Evolutionary conservation across 2,329 filamentous ascomycete genomes (phyloP), one percentile per base, ranked within the genome.

Genomic region (Calonectria hawksworthii): DNA sequence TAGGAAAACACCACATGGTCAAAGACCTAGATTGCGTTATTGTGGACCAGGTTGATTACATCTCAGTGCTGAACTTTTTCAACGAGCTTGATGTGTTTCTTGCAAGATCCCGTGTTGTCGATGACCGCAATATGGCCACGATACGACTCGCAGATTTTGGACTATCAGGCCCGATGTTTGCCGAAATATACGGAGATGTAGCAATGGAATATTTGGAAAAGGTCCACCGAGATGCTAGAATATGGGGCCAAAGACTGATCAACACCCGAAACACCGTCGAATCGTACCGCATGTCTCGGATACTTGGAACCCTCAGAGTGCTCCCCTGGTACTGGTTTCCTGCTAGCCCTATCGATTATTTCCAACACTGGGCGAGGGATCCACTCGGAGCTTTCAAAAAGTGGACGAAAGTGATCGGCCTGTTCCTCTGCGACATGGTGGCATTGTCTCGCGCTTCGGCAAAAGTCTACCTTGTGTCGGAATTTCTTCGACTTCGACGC

Each of bases 251-350:
- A 30, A 72, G 59, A 4, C 51, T 79, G 1, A 73, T 82, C 23
- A 7, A 70, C 4, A 63, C 68, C 0, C 76, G 78, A 38, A 52
- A 74, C n/a, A 47, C 8, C 0, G 30, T 70, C 32, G 59, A 66
- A 0, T 61, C 78, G 0, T 79, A 76, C 50, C 71, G 59, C 71
- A 72, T 82, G 36, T 69, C 69, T 30, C 74, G 78, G 65, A 80
- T 83, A 32, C 75, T 80, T 28, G 72, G 68, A 16, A 80, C 76
- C 13, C 4, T 80, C 7, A 77, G 79, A 14, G 74, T 76, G 30
- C 65, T 75, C 1, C 80, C 82, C 7, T 82, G 80, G 80, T 82
- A 82, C 73, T 79, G 77, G 74, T 26, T 74, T 7, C 79, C 78
- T 14, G 69, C 68, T 9, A 70, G 77, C 14, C 73, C 79, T 30